Evolutionary conservation across 441 rosid genomes (phyloP).

Genomic region (Manihot esculenta): DNA sequence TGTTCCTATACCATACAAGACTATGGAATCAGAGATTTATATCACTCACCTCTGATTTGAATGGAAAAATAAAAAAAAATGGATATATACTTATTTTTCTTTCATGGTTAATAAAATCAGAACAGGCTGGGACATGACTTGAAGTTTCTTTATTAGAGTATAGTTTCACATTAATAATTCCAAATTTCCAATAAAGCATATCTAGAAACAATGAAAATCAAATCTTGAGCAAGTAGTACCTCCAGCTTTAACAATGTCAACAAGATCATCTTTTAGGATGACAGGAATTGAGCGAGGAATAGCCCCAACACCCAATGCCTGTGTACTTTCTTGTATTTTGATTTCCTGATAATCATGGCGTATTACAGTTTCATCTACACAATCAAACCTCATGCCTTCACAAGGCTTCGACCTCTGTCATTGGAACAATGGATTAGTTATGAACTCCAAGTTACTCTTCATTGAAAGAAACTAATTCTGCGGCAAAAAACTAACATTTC

Average conservation of each 20-base stretch:
- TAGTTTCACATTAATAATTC: not conserved
- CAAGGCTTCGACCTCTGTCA: slow-evolving; percentile 68
- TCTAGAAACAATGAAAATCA: slow-evolving; percentile 9
- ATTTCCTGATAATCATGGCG: slow-evolving; percentile 97
- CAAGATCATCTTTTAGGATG: slow-evolving; percentile 89
- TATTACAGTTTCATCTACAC: slow-evolving; percentile 59
- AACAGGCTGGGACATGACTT: not conserved
- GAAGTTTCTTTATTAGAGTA: not conserved
- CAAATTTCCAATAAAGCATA: not conserved
- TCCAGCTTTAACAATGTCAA: slow-evolving; percentile 95
- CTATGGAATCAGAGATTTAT: not conserved
- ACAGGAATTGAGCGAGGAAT: slow-evolving; percentile 89
- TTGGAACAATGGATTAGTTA: slow-evolving; percentile 20
- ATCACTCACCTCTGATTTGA: too few species aligned
- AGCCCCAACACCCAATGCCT: slow-evolving; percentile 90
- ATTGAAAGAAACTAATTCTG: slow-evolving; percentile 12
- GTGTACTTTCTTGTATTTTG: slow-evolving; percentile 95
- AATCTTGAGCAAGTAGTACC: slow-evolving; percentile 45
- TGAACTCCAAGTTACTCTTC: not conserved
- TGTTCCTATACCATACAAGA: not conserved
- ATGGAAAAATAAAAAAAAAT: too few species aligned
- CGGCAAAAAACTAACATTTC: slow-evolving; percentile 5
- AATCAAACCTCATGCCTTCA: slow-evolving; percentile 74
- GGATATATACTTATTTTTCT: too few species aligned
- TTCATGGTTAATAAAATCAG: not conserved